Conservation (phyloP, 257 asterid genomes). For the Buddleja alternifolia region DNA sequence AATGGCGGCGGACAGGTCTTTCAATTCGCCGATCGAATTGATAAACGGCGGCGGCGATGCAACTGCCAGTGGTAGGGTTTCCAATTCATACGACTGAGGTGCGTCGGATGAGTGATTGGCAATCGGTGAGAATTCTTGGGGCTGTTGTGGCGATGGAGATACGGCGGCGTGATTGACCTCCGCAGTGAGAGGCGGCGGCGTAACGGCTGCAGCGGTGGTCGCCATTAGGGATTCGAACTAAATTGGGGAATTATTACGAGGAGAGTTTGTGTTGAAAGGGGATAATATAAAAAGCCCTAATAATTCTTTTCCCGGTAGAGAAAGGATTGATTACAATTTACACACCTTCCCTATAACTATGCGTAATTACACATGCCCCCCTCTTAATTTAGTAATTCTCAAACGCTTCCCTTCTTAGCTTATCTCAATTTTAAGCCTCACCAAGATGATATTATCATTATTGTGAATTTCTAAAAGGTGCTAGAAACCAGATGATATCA, state of each 20-base stretch:
- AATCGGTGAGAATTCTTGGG: neutral
- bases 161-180: constrained; percentile 15
- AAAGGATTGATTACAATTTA: too few relatives aligned
- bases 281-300: constrained; percentile 22
- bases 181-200: constrained; percentile 23
- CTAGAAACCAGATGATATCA: too few relatives aligned
- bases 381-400: neutral
- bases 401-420: too few relatives aligned
- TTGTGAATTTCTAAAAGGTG: too few relatives aligned
- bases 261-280: neutral
- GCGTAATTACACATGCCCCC: neutral
- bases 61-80: constrained; percentile 31
- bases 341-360: too few relatives aligned
- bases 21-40: constrained; percentile 45
- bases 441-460: too few relatives aligned
- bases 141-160: constrained; percentile 10
- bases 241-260: too few relatives aligned
- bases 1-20: constrained; percentile 52
- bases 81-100: constrained; percentile 21
- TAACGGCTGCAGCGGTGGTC: constrained; percentile 13
- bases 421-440: too few relatives aligned
- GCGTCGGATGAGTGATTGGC: constrained; percentile 13
- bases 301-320: neutral
- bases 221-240: constrained; percentile 28
- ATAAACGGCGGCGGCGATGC: constrained; percentile 36